Evolutionary conservation across 208 protist genomes (phyloP).

Genomic region (Porcisia hertigi): DNA sequence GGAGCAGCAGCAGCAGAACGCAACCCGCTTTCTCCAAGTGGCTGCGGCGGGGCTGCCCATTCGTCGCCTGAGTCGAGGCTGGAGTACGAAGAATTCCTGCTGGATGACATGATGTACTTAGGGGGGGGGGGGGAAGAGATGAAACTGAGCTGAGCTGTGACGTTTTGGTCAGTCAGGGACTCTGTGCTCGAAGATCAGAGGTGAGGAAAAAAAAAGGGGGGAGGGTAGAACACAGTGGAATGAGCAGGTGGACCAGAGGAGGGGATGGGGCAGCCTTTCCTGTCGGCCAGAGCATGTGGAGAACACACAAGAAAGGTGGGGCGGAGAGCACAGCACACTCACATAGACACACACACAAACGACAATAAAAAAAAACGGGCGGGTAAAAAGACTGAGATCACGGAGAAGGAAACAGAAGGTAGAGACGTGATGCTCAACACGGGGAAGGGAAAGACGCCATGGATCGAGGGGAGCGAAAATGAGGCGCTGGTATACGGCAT

Average conservation of each 20-base stretch:
- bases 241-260: background rate
- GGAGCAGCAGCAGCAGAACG: background rate
- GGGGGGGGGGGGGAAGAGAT: constrained; percentile 5
- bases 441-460: too few species aligned
- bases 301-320: background rate
- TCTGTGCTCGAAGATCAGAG: background rate
- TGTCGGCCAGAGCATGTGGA: background rate
- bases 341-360: too few species aligned
- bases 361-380: too few species aligned
- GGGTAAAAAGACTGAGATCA: too few species aligned
- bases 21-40: constrained; percentile 1
- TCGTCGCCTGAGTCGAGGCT: constrained; percentile 67
- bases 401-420: too few species aligned
- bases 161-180: background rate
- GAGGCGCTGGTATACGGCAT: background rate
- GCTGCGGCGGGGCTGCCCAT: constrained; percentile 55
- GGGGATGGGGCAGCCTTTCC: background rate
- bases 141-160: background rate
- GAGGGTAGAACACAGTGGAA: background rate
- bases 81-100: background rate
- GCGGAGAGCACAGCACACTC: background rate
- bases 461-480: background rate
- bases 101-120: constrained; percentile 12
- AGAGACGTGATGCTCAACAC: too few species aligned
- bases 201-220: background rate